A percentile compares a stretch with the other conserved stretches of the same genome.
These are phyloP conservation scores for Calonectria hongkongensis DNA, from an alignment of 2,329 filamentous ascomycete genomes.

Conservation along the genomic window DNA sequence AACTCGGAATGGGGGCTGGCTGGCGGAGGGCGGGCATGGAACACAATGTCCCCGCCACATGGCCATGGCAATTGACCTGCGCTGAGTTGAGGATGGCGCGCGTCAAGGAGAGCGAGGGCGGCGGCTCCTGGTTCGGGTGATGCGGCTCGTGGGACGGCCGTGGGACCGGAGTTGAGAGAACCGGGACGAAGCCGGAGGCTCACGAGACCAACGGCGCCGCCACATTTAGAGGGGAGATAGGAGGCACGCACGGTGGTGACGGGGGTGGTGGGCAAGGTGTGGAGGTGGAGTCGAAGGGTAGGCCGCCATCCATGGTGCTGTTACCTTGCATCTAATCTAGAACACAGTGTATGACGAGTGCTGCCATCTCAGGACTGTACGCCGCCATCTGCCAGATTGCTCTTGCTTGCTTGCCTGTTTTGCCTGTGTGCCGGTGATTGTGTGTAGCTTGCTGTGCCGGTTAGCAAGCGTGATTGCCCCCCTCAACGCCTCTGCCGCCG, in stretches of 20 bases:
- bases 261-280: conserved; percentile 34
- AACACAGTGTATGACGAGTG: conserved; percentile 15
- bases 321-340: conserved; percentile 22
- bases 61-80: conserved; percentile 43
- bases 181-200: conserved; percentile 54
- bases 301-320: conserved; percentile 11
- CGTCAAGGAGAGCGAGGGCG: conserved; percentile 7
- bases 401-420: not conserved
- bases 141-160: conserved; percentile 51
- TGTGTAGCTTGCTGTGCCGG: conserved; percentile 3
- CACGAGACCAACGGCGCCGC: conserved; percentile 53
- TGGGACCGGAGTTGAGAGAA: conserved; percentile 54
- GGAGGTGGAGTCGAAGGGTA: conserved; percentile 20
- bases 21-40: conserved; percentile 23
- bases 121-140: conserved; percentile 28
- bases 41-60: conserved; percentile 36
- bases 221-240: conserved; percentile 37
- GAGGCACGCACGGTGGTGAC: conserved; percentile 38
- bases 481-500: not conserved
- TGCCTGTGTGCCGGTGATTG: too few relatives aligned
- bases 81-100: conserved; percentile 21
- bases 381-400: not conserved
- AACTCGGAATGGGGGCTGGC: conserved; percentile 22
- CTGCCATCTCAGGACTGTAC: conserved; percentile 2
- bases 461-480: not conserved